Percentiles rank a stretch among this genome's conserved stretches.
Evolutionary conservation across 139 green algal species (phyloP).

Genomic region (Eudorina sp.): DNA sequence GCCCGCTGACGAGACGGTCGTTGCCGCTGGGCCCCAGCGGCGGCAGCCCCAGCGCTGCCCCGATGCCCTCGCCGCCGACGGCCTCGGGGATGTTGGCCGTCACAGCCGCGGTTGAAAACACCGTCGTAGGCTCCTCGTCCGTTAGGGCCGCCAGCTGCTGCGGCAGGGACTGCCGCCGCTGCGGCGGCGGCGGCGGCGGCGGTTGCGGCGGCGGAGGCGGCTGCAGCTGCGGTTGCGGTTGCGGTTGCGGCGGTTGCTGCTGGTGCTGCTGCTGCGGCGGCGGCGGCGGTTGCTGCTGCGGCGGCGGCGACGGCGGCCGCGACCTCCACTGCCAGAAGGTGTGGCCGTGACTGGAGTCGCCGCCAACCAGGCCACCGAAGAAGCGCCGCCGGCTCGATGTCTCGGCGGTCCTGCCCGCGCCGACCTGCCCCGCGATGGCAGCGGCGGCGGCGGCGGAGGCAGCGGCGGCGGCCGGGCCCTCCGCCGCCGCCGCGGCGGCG

Average conservation of each 20-base stretch:
- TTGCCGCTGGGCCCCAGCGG: neutral
- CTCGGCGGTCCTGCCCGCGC: too few relatives aligned
- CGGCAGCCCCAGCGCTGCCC: neutral
- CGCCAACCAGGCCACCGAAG: neutral
- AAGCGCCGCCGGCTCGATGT: neutral
- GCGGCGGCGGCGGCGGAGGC: neutral
- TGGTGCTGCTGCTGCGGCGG: neutral
- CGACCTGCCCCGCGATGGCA: neutral
- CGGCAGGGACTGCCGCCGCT: too few relatives aligned
- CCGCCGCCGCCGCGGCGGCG: neutral
- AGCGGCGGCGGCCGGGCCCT: neutral
- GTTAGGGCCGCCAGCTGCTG: neutral
- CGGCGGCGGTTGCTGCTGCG: neutral
- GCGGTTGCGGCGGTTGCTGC: neutral
- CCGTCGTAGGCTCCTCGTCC: neutral
- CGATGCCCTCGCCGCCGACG: neutral
- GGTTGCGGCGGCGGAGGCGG: neutral
- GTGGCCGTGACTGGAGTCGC: neutral
- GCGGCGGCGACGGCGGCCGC: too few relatives aligned
- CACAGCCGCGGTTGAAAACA: slow-evolving; percentile 15
- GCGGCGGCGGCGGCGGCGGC: neutral
- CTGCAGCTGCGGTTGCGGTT: neutral
- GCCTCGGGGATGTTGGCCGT: neutral
- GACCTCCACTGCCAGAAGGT: too few relatives aligned
- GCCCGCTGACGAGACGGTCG: neutral